Percentiles rank a stretch among this genome's conserved stretches.
Evolutionary conservation across 2,329 filamentous ascomycete genomes (phyloP).

Genomic region (Colletotrichum sp.): DNA sequence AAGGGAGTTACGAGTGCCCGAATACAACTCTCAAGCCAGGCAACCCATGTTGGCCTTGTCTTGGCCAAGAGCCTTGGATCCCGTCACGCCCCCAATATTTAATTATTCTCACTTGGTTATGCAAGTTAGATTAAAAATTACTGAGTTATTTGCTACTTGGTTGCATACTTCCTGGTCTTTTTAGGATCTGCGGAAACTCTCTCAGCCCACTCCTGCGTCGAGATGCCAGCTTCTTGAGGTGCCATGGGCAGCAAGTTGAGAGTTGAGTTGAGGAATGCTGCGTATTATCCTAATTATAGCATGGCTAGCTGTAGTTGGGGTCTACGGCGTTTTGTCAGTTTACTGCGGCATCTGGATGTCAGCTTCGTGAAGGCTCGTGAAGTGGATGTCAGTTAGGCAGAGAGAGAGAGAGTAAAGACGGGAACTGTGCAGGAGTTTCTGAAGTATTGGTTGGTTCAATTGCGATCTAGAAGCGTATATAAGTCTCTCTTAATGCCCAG

Average conservation of each 20-base stretch:
- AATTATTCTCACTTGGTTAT: not conserved
- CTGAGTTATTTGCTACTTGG: not conserved
- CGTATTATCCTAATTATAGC: not conserved
- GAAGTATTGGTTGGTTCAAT: not conserved
- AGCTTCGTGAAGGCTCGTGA: not conserved
- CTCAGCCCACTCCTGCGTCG: not conserved
- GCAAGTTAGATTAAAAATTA: not conserved
- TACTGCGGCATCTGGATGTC: not conserved
- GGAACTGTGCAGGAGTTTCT: not conserved
- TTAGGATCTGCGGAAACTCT: not conserved
- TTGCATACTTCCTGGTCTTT: not conserved
- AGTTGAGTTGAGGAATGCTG: not conserved
- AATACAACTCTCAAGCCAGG: not conserved
- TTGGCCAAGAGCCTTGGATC: not conserved
- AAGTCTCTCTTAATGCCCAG: not conserved
- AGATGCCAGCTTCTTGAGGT: not conserved
- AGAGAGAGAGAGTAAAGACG: not conserved
- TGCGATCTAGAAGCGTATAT: not conserved
- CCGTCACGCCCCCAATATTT: not conserved
- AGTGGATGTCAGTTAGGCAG: not conserved
- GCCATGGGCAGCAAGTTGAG: not conserved
- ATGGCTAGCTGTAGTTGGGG: not conserved
- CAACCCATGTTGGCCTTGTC: not conserved
- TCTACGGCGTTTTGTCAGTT: not conserved
- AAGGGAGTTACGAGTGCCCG: not conserved